A percentile compares a stretch with the other conserved stretches of the same genome.
phyloP scores from a whole-genome alignment of 306 rosid genomes.

The Rosa lucieae region DNA sequence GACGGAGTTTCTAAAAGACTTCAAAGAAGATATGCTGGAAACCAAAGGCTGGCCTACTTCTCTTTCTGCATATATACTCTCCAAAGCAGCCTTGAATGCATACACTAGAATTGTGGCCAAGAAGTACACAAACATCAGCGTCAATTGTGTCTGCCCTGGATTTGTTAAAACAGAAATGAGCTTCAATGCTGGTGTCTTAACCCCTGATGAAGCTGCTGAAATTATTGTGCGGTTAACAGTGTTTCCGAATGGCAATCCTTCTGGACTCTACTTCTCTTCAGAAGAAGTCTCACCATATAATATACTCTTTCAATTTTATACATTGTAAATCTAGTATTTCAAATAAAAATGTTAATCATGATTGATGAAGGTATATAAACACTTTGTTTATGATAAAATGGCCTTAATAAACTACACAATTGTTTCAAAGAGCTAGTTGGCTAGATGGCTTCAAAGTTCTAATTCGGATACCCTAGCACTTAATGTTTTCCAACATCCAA shows the following conservation, averaged over 20 bases:
- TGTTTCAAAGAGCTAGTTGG: too few species aligned
- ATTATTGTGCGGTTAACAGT: conserved; percentile 40
- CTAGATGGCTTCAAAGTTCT: too few species aligned
- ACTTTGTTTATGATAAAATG: not conserved
- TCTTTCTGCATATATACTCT: conserved; percentile 28
- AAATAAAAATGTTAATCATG: too few species aligned
- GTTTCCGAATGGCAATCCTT: conserved; percentile 31
- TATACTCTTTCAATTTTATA: not conserved
- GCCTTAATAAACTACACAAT: too few species aligned
- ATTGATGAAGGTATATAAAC: not conserved
- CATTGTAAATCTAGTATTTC: not conserved
- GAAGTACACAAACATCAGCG: conserved; percentile 29
- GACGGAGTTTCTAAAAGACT: conserved; percentile 32
- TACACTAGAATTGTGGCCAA: conserved; percentile 40
- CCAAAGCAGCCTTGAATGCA: conserved; percentile 45
- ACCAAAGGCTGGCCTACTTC: conserved; percentile 38
- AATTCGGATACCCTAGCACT: too few species aligned
- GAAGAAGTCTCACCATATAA: conserved; percentile 23
- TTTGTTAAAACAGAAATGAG: conserved; percentile 38
- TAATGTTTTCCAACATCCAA: too few species aligned
- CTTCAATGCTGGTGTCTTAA: conserved; percentile 28
- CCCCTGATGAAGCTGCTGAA: conserved; percentile 47
- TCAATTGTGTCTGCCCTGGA: conserved; percentile 41
- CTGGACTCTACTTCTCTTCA: conserved; percentile 34
- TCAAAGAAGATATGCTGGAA: conserved; percentile 35